These are phyloP conservation scores for Fomitopsis pinicola DNA, from an alignment of 1,284 basidiomycete species.

Conservation along the genomic window DNA sequence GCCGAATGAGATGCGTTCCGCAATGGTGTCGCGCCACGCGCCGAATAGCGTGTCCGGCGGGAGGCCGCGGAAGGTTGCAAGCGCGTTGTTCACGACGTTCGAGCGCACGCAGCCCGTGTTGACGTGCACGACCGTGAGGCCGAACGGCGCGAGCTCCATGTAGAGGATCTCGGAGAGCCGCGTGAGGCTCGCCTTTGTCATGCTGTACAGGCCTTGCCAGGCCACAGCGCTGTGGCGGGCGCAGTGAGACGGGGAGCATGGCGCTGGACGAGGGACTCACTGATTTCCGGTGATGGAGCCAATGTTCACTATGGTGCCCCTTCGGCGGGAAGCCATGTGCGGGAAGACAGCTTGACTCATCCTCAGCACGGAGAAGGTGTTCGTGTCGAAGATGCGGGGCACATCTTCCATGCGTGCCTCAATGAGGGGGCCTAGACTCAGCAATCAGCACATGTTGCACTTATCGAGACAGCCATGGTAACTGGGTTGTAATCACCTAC, in stretches of 20 bases:
- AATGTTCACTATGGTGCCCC: constrained; percentile 69
- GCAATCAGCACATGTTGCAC: too few species aligned
- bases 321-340: constrained; percentile 58
- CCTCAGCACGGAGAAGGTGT: constrained; percentile 59
- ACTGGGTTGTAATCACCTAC: too few species aligned
- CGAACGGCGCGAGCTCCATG: constrained; percentile 65
- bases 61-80: not conserved
- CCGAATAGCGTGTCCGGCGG: constrained; percentile 45
- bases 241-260: not conserved
- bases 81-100: constrained; percentile 38
- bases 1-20: constrained; percentile 51
- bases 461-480: too few species aligned
- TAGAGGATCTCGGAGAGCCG: constrained; percentile 57
- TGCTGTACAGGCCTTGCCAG: constrained; percentile 66
- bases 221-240: constrained; percentile 47
- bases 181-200: constrained; percentile 63
- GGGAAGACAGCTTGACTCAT: constrained; percentile 63
- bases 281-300: constrained; percentile 62
- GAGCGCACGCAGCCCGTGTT: constrained; percentile 53
- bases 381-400: constrained; percentile 41
- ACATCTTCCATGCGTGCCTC: constrained; percentile 49
- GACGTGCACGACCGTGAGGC: constrained; percentile 54
- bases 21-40: constrained; percentile 38
- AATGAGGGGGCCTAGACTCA: constrained; percentile 48
- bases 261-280: constrained; percentile 28